A percentile compares a stretch with the other conserved stretches of the same genome.
Conservation (phyloP, 2,329 filamentous ascomycete species). For the Westerdykella ornata region DNA sequence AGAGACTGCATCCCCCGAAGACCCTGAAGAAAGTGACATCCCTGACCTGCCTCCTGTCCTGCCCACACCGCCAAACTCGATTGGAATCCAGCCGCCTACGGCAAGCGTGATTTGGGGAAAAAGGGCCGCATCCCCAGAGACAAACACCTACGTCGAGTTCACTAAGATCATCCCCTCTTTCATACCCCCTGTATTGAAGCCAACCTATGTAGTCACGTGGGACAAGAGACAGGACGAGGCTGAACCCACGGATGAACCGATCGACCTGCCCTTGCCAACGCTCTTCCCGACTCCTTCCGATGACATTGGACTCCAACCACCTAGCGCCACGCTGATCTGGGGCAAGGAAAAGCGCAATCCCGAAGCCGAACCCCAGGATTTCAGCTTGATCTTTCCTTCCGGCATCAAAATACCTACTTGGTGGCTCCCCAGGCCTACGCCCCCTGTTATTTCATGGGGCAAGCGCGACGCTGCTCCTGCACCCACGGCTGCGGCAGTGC, state of each 20-base stretch:
- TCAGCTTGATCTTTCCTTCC: neutral
- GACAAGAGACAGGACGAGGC: conserved; percentile 1
- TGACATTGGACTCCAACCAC: conserved; percentile 6
- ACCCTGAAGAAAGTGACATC: too few relatives aligned
- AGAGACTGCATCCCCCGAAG: neutral
- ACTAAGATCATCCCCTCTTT: neutral
- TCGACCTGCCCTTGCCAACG: neutral
- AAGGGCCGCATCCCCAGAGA: neutral
- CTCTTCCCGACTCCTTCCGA: neutral
- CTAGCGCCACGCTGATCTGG: conserved; percentile 8
- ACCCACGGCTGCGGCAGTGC: conserved; percentile 7
- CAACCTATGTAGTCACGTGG: neutral
- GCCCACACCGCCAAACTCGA: conserved; percentile 6
- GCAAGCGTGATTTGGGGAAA: neutral
- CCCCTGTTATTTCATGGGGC: conserved; percentile 10
- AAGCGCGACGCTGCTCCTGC: conserved; percentile 6
- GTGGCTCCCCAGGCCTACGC: neutral
- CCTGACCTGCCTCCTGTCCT: too few relatives aligned
- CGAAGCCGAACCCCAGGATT: neutral
- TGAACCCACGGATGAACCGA: conserved; percentile 2
- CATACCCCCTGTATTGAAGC: neutral
- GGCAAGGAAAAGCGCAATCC: conserved; percentile 4
- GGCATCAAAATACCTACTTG: neutral
- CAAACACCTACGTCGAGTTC: conserved; percentile 1
- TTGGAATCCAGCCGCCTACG: conserved; percentile 5